phyloP scores from a whole-genome alignment of 371 early-diverging fungal species.

The Saksenaea vasiformis region DNA sequence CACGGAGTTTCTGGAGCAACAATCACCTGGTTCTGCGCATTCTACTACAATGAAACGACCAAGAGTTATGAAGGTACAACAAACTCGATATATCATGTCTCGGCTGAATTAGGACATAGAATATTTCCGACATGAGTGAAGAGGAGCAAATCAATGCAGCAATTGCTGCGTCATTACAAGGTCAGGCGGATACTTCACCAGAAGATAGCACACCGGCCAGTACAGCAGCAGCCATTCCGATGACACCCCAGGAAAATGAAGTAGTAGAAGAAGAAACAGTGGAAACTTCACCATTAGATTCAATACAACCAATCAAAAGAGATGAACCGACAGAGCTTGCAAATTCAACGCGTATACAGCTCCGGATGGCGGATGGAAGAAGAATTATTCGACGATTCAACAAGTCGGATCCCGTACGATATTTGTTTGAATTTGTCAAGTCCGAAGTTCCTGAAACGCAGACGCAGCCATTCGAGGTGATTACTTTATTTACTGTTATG shows the following conservation, averaged over 20 bases:
- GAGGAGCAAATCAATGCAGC: constrained; percentile 89
- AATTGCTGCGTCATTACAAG: constrained; percentile 70
- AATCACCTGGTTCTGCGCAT: constrained; percentile 21
- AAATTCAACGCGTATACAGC: constrained; percentile 67
- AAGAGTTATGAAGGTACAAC: constrained; percentile 28
- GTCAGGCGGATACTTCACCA: constrained; percentile 13
- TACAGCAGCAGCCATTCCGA: background rate
- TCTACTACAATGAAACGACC: constrained; percentile 27
- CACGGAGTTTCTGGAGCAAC: constrained; percentile 50
- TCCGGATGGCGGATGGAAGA: constrained; percentile 72
- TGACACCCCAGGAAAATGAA: constrained; percentile 3
- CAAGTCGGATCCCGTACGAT: constrained; percentile 64
- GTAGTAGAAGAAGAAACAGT: constrained; percentile 14
- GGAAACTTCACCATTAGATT: constrained; percentile 37
- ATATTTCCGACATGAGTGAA: constrained; percentile 78
- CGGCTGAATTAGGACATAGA: constrained; percentile 16
- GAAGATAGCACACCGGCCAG: constrained; percentile 2
- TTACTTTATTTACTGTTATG: constrained; percentile 3
- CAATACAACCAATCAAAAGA: constrained; percentile 48
- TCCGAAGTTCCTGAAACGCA: constrained; percentile 63
- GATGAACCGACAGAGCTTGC: constrained; percentile 55
- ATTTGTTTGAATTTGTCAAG: constrained; percentile 73
- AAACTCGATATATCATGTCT: background rate
- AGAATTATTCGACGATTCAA: constrained; percentile 66
- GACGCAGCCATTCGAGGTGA: constrained; percentile 72